Evolutionary conservation across 371 early-diverging fungal genomes (phyloP).

Genomic region (Paramicrosporidium saccamoebae): DNA sequence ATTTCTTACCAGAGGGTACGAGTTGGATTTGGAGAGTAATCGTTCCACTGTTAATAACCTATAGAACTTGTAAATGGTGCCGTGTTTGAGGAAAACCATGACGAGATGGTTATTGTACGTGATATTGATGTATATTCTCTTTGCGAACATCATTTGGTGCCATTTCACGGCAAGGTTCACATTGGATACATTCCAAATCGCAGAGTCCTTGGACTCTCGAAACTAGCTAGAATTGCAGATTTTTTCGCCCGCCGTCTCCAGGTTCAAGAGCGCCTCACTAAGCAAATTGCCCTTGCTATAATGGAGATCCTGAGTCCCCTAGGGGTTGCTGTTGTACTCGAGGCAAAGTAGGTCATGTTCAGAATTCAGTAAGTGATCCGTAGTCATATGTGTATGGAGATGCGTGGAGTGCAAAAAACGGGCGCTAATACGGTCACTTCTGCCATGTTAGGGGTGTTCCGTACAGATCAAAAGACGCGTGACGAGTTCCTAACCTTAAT

Average conservation of each 20-base stretch:
- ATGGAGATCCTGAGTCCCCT: constrained; percentile 67
- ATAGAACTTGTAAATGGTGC: constrained; percentile 11
- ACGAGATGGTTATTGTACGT: constrained; percentile 90
- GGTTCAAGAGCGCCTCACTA: constrained; percentile 88
- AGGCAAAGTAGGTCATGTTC: constrained; percentile 29
- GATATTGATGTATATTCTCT: constrained; percentile 74
- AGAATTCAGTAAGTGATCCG: constrained; percentile 7
- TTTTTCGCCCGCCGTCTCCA: constrained; percentile 82
- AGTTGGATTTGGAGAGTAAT: constrained; percentile 34
- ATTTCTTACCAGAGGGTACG: constrained; percentile 88
- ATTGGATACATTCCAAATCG: constrained; percentile 89
- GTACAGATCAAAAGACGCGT: constrained; percentile 60
- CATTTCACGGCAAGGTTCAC: constrained; percentile 73
- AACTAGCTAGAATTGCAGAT: constrained; percentile 86
- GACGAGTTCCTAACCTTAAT: constrained; percentile 72
- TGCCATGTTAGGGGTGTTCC: constrained; percentile 78
- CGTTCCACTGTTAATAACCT: constrained; percentile 7
- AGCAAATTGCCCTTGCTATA: constrained; percentile 68
- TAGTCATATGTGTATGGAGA: constrained; percentile 71
- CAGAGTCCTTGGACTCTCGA: constrained; percentile 74
- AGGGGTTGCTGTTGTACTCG: constrained; percentile 90
- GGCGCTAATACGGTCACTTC: constrained; percentile 68
- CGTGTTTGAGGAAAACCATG: constrained; percentile 39
- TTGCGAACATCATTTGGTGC: constrained; percentile 95
- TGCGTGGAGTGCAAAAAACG: constrained; percentile 81